Base-by-base conservation (phyloP, 331 rosid species). In the Arachis monticola region DNA sequence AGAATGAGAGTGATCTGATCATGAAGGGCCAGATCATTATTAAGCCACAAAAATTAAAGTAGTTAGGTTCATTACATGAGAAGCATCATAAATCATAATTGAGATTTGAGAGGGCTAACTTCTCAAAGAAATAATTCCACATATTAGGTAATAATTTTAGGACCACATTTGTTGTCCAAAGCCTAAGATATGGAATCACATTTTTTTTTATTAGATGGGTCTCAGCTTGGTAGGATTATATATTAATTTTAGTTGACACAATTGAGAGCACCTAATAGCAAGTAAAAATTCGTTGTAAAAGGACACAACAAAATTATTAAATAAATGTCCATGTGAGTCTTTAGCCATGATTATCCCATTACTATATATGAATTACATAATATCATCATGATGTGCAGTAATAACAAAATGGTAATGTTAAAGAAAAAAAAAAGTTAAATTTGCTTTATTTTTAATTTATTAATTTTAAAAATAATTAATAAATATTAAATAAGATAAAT, bases 41-140 rank as follows among this genome's bases (percentile, higher is more conserved):
- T 80, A 74, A 57, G 60, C 67, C 70, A 63, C 71, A 5, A 45
- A 71, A 76, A 66, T 31, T 67, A n/a, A 79, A 71, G 71, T 46
- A 58, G 81, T 62, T 80, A 80, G 77, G 77, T 63, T 75, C 7
- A 38, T 76, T 69, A 44, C 50, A 64, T 66, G 35, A 57, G 76
- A 60, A 27, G 17, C 30, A 70, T 70, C 71, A 76, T 83, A 67
- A 72, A 35, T 35, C 40, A 35, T 35, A 35, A 35, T 35, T 35
- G 4, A 35, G 40, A 35, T 35, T 80, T 76, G 68, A 72, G 45
- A 11, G 10, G 42, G 35, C 69, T 76, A 48, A 76, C 77, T 76
- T 66, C 3, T 53, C 3, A 41, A 79, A 71, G 40, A 32, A 72
- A 80, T 72, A 83, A 83, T 76, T 78, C 45, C 44, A 62, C 30